Evolutionary conservation across 2,329 filamentous ascomycete genomes (phyloP).

Genomic region (Colletotrichum salicis): DNA sequence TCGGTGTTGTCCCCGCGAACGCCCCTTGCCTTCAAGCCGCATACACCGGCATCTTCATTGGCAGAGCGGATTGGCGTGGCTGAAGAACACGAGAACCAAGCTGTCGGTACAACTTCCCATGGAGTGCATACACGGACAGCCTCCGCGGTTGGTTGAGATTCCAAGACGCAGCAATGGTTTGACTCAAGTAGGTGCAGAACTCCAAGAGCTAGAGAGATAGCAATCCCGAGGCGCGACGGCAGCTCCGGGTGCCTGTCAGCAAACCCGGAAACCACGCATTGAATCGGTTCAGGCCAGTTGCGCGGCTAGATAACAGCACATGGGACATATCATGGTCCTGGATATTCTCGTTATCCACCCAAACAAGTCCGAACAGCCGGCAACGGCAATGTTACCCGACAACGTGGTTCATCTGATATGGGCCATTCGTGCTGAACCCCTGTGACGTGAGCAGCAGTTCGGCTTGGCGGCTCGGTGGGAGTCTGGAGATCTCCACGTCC

Average conservation of each 20-base stretch:
- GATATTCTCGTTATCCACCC: not conserved
- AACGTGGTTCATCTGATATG: not conserved
- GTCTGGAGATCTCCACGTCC: not conserved
- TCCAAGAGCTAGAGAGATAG: not conserved
- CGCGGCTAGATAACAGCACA: not conserved
- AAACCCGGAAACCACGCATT: not conserved
- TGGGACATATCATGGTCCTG: not conserved
- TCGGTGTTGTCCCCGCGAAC: not conserved
- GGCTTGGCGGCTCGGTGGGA: constrained; percentile 11
- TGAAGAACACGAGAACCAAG: not conserved
- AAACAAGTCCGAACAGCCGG: not conserved
- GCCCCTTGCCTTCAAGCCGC: not conserved
- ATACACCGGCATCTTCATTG: not conserved
- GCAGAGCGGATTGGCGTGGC: not conserved
- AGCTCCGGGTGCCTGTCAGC: not conserved
- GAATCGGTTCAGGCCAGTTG: not conserved
- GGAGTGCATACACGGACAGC: not conserved
- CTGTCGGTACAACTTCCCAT: not conserved
- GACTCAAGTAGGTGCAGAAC: not conserved
- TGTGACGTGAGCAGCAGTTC: not conserved
- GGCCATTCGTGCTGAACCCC: not conserved
- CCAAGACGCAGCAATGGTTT: not conserved
- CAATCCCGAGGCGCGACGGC: not conserved
- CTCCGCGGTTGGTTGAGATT: not conserved
- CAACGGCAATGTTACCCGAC: not conserved